Conservation (phyloP, 164 flowering plant species). For the Platanus orientalis region DNA sequence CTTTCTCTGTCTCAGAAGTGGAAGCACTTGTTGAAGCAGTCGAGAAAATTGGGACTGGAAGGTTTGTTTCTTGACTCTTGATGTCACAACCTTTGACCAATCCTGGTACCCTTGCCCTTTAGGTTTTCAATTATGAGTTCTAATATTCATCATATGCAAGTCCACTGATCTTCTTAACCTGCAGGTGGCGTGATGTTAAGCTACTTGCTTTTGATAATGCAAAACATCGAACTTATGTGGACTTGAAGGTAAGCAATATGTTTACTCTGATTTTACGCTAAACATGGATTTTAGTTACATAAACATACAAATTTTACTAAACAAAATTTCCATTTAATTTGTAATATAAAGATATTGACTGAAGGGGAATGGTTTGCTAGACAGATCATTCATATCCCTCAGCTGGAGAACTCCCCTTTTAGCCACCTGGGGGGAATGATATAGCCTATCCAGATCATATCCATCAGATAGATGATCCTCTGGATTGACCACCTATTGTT, state of each 20-base stretch:
- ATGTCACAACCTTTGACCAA: neutral
- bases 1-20: slow-evolving; percentile 93
- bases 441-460: too few species aligned
- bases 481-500: too few species aligned
- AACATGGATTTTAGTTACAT: too few species aligned
- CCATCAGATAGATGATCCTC: too few species aligned
- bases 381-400: too few species aligned
- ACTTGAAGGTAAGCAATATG: slow-evolving; percentile 68
- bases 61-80: slow-evolving; percentile 34
- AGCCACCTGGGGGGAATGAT: too few species aligned
- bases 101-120: neutral
- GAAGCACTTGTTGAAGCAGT: slow-evolving; percentile 98
- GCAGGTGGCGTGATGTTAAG: slow-evolving; percentile 94
- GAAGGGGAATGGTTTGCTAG: too few species aligned
- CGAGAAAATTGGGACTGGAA: slow-evolving; percentile 98
- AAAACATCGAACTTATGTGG: slow-evolving; percentile 96
- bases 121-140: neutral
- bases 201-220: slow-evolving; percentile 84
- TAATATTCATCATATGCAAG: neutral
- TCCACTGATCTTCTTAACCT: slow-evolving; percentile 4
- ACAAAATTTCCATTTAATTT: too few species aligned
- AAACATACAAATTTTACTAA: too few species aligned
- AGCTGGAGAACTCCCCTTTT: too few species aligned
- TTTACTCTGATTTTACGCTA: neutral
- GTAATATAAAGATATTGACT: too few species aligned